A percentile compares a stretch with the other conserved stretches of the same genome.
Conservation (phyloP, 768 basidiomycete species). For the Boletus reticuloceps region DNA sequence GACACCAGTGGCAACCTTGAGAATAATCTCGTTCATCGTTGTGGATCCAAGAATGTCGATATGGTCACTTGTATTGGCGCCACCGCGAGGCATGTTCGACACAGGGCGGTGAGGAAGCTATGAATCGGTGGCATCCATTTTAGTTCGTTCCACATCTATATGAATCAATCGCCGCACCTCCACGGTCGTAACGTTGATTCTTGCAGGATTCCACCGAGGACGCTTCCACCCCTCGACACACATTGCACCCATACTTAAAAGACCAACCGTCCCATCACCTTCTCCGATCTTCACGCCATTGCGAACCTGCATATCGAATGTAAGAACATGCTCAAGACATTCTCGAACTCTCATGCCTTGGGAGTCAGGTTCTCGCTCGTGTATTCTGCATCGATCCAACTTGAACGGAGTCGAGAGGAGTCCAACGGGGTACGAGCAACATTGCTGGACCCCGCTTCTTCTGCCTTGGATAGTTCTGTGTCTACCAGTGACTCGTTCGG, state of each 20-base stretch:
- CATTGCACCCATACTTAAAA: slow-evolving; percentile 91
- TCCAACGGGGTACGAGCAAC: slow-evolving; percentile 48
- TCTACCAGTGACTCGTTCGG: slow-evolving; percentile 58
- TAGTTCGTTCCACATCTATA: slow-evolving; percentile 1
- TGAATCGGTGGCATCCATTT: slow-evolving; percentile 8
- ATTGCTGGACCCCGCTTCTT: slow-evolving; percentile 39
- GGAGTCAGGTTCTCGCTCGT: slow-evolving; percentile 61
- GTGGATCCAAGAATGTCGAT: slow-evolving; percentile 83
- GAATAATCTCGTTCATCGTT: slow-evolving; percentile 82
- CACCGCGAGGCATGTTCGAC: slow-evolving; percentile 75
- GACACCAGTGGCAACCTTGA: slow-evolving; percentile 85
- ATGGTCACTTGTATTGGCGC: slow-evolving; percentile 89
- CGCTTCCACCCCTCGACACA: slow-evolving; percentile 94
- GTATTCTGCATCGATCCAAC: slow-evolving; percentile 85
- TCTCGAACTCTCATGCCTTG: slow-evolving; percentile 38
- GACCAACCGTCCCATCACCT: slow-evolving; percentile 91
- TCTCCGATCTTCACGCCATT: slow-evolving; percentile 93
- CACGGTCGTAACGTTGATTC: slow-evolving; percentile 83
- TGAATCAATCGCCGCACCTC: slow-evolving; percentile 53
- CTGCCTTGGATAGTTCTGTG: slow-evolving; percentile 43
- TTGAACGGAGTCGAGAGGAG: slow-evolving; percentile 46
- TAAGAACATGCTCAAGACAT: background rate
- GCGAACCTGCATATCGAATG: slow-evolving; percentile 41
- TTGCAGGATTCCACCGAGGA: slow-evolving; percentile 85
- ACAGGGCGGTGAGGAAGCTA: slow-evolving; percentile 81